Conservation (phyloP, 768 basidiomycete species). For the Calocera cornea region DNA sequence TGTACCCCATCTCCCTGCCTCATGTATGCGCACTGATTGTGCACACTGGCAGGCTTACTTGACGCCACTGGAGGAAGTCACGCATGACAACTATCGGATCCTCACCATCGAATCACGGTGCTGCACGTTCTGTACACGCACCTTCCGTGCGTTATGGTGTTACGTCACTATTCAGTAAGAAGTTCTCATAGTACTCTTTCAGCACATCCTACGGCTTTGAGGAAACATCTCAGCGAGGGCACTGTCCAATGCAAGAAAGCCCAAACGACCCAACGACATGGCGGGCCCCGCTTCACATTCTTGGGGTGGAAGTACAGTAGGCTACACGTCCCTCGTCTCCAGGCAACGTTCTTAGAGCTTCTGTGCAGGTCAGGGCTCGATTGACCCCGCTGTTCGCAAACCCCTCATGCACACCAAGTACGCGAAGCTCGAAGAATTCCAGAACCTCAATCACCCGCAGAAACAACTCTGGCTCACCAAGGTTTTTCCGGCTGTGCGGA, state of each 20-base stretch:
- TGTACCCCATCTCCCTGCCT: background rate
- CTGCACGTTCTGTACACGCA: slow-evolving; percentile 2
- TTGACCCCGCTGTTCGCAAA: slow-evolving; percentile 1
- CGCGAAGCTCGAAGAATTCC: slow-evolving; percentile 3
- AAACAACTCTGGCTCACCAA: background rate
- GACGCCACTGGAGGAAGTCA: background rate
- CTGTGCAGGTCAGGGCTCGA: background rate
- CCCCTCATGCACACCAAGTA: slow-evolving; percentile 2
- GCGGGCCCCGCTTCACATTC: background rate
- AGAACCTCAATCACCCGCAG: slow-evolving; percentile 1
- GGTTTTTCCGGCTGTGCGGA: background rate
- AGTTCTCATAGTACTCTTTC: background rate
- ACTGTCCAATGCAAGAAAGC: background rate
- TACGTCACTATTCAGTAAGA: background rate
- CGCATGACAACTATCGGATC: background rate
- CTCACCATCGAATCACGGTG: slow-evolving; percentile 3
- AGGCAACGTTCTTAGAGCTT: background rate
- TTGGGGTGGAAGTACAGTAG: slow-evolving; percentile 1
- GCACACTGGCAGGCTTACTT: background rate
- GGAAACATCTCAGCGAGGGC: slow-evolving; percentile 1
- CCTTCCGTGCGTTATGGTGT: background rate
- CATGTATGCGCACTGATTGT: background rate
- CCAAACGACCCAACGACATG: background rate
- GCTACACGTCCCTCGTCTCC: background rate
- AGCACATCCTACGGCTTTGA: background rate